Base-by-base conservation (phyloP, 345 rosid species). In the Ceriops tagal region DNA sequence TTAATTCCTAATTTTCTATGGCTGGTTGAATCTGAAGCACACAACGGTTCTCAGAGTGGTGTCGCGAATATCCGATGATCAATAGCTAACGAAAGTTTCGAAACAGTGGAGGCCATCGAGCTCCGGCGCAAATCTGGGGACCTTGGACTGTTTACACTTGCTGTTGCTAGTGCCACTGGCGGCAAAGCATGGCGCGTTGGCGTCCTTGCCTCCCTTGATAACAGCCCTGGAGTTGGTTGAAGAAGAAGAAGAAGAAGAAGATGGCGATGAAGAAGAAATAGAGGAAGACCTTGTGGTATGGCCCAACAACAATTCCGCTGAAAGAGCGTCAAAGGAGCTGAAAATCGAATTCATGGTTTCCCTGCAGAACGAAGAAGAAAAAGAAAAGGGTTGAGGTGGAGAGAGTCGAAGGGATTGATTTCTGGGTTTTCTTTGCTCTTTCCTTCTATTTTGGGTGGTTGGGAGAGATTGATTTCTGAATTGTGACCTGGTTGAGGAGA, bases 271-370 rank as follows among this genome's bases (percentile, higher is more conserved):
- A 2, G 24, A 8, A 0, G 27, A 55, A 43, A 62, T 1, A 49
- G 66, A 70, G 64, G 75, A 73, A 20, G 85, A 65, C 66, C 67
- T 46, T 32, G 78, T 21, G 21, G 72, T 66, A 24, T 78, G 81
- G 51, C 92, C 83, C 82, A 89, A 68, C 82, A 89, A 68, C 18
- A 83, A 63, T 73, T 91, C 97, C 5, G 83, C 88, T 37, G 80
- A 77, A 67, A 87, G 51, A 1, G 82, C 86, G 64, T 89, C 96
- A 53, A 89, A 91, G 63, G 88, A 78, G 72, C 92, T 87, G 70
- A 91, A 91, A 78, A 89, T 86, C 8, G 92, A 91, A 70, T 91
- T 89, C 91, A 91, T 89, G 73, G 61, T 75, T 13, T 43, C 49
- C 49, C 49, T 11, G 46, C 19, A 43, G 49, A 16, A 3, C 49